Base-by-base conservation (phyloP, 805 yeast species). In the Maudiozyma turicensis region DNA sequence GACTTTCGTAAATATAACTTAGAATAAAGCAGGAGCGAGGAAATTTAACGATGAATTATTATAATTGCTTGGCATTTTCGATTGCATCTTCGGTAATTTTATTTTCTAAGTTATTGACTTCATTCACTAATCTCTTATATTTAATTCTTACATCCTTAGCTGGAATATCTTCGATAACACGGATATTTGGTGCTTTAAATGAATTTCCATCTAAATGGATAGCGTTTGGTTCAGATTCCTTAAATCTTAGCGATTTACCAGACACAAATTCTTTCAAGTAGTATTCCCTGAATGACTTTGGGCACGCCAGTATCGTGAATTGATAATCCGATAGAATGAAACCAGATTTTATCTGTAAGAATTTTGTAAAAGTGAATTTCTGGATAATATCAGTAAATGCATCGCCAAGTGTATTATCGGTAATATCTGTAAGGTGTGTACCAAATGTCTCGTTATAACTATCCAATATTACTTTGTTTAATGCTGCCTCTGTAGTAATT, bases 141-240 rank as follows among this genome's bases (percentile, higher is more conserved):
- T 66, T 69, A 57, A 68, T 65, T 51, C 70, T 67, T 59, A 76
- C 78, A 49, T 73, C 70, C 50, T 65, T 64, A 41, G 73, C 72
- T 48, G 70, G 67, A n/a, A 73, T 71, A 57, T 73, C 80, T 8
- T 50, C 49, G 5, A 40, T 26, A 9, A 54, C 46, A 40, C 43
- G 33, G 34, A 82, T 68, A 55, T 84, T 86, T 5, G 77, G 70
- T 39, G 84, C 79, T 32, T 66, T 70, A 58, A 79, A 84, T 43
- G 77, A 81, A 31, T 70, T 72, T 7, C 70, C 63, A 50, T 78
- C 70, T 55, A 86, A 71, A 52, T 81, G 79, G 49, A 86, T 77
- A 31, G 87, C 91, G 58, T 84, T 77, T n/a, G 93, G 89, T 58
- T 81, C 77, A 61, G 81, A 75, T 60, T 84, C 89, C 57, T 76